Base-by-base conservation (phyloP, 1,284 basidiomycete species). In the Grifola frondosa region DNA sequence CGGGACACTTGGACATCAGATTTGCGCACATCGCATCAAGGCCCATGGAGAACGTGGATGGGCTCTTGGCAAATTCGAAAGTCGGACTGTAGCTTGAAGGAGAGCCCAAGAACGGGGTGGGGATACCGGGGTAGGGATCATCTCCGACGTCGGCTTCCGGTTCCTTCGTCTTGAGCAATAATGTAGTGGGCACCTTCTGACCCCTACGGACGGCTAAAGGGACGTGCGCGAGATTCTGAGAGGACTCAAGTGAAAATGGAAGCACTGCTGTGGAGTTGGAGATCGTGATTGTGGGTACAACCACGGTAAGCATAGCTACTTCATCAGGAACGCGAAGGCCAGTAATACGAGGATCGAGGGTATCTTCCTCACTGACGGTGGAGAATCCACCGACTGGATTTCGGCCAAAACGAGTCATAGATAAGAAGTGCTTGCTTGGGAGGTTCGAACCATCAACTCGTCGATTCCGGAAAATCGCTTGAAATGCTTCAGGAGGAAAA, bases 31-130 rank as follows among this genome's bases (percentile, higher is more conserved):
- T 85, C 26, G 73, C 72, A 39, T 71, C 63, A 21, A 84, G 66
- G 25, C 71, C 68, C 54, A 77, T 66, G 32, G 67, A 61, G 36
- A 60, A 59, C 22, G 54, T 55, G 17, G 49, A 40, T 16, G 52
- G 29, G 28, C 54, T 54, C 16, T 50, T 46, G 20, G 37, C 35
- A 28, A 59, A 54, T 29, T 73, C 68, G 40, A 70, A 68, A 28
- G 62, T 57, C 10, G 76, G 68, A n/a, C 67, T 67, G 53, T 75
- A 69, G 28, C 63, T 50, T 13, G 71, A 67, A 3, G 77, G 70
- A n/a, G 78, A 74, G 4, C 81, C 78, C 15, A 75, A 61, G 61
- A 84, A 83, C 11, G 81, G 75, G 16, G 78, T 78, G 13, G 82
- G 82, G 31, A 84, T 78, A 40, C 69, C 69, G 25, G 82, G 80